Evolutionary conservation across 2,329 filamentous ascomycete species (phyloP), one percentile per base, ranked within the genome.

Genomic region (Chaetomiaceae sp.): DNA sequence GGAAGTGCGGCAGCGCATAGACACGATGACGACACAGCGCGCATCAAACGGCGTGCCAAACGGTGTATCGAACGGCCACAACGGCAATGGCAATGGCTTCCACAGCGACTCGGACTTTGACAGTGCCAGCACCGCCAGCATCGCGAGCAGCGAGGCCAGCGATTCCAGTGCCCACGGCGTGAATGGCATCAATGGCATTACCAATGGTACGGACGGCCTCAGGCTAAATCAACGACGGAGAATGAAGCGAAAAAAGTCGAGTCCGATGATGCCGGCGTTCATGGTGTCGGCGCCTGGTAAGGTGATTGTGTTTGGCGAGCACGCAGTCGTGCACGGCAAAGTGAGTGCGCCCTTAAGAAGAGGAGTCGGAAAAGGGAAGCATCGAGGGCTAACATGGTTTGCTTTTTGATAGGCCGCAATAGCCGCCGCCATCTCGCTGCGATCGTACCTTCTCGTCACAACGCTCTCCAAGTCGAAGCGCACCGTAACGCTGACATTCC

Each of bases 231-330:
- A 70, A 53, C 69, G 69, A 47, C 64, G 69, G 55, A 76, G 63
- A 60, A 66, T 73, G 63, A 68, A 73, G 44, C 79, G 82, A 67
- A 85, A 81, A 62, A 71, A 75, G 56, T 85, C 82, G 10, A 81
- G 73, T 51, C 82, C 82, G 3, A 82, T 86, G 82, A 82, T 94
- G 72, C 91, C 92, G 38, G 77, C 91, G 56, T 99, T 99, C 69
- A 96, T 99, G 89, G 91, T 97, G 53, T 97, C 94, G 14, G 92
- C 95, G 2, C 94, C 94, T 0, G 95, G 92, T 59, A 99, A 99
- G 70, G 94, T 96, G 66, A 99, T 99, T 69, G 89, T 97, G 48
- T 97, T 92, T 73, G 94, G 94, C 61, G 94, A 99, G 71, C 94
- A 99, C 74, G 88, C 94, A 2, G 94, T 97, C n/a, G 94, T 99